phyloP scores from a whole-genome alignment of 495 filamentous ascomycete species.

The Penicillium alfredii region DNA sequence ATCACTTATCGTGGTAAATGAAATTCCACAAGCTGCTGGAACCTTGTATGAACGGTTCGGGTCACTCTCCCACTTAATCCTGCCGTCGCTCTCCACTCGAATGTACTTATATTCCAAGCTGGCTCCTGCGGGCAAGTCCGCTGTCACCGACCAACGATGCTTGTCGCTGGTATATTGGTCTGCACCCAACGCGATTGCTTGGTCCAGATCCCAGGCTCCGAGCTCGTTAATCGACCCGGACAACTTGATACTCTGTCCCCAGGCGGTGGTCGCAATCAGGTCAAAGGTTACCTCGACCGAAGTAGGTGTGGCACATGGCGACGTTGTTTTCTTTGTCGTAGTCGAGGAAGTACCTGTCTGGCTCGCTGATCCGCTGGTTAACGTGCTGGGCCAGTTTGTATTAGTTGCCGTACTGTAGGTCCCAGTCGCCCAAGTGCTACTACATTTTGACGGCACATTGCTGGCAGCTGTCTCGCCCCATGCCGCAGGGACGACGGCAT shows the following conservation, averaged over 20 bases:
- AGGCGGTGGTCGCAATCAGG: slow-evolving; percentile 46
- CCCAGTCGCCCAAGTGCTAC: slow-evolving; percentile 45
- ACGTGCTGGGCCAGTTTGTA: slow-evolving; percentile 49
- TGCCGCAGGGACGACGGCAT: slow-evolving; percentile 46
- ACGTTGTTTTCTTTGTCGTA: slow-evolving; percentile 26
- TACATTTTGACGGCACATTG: slow-evolving; percentile 51
- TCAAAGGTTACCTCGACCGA: slow-evolving; percentile 56
- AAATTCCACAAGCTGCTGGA: slow-evolving; percentile 39
- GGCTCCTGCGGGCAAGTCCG: slow-evolving; percentile 47
- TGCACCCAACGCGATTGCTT: slow-evolving; percentile 48
- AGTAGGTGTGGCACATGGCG: slow-evolving; percentile 37
- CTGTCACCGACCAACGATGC: slow-evolving; percentile 51
- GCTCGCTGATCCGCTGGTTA: slow-evolving; percentile 36
- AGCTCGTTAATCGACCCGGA: slow-evolving; percentile 49
- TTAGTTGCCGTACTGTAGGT: slow-evolving; percentile 52
- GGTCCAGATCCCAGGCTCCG: slow-evolving; percentile 50
- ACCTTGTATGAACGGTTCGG: slow-evolving; percentile 57
- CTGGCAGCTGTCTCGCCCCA: slow-evolving; percentile 49
- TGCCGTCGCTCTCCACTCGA: slow-evolving; percentile 46
- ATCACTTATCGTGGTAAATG: slow-evolving; percentile 29
- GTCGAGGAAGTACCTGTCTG: slow-evolving; percentile 28
- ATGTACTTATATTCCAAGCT: slow-evolving; percentile 66
- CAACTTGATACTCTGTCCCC: slow-evolving; percentile 55
- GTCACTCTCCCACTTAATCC: slow-evolving; percentile 58
- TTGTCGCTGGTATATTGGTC: slow-evolving; percentile 48